Evolutionary conservation across 129 eudicot genomes (phyloP), one percentile per base, ranked within the genome.

Genomic region (Scalesia atractyloides): DNA sequence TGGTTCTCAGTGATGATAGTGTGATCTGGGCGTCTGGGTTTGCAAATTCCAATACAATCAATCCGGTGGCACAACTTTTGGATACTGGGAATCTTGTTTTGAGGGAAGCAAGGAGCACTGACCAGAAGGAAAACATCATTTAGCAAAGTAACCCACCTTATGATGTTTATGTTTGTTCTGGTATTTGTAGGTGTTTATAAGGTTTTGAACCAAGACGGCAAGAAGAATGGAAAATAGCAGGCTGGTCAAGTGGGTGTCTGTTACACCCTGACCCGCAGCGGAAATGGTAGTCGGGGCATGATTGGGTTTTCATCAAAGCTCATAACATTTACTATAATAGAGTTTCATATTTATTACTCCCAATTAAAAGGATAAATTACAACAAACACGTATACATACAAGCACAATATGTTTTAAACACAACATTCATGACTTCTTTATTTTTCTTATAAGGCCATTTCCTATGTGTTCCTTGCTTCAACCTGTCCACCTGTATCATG

Each of bases 181-280:
- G 74, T 5, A 6, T 50, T 4, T 88, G 95, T 51, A 39, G 63
- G 1, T 88, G 95, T 50, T 36, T 88, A 41, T 19, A 46, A 7
- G 76, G 73, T 17, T 88, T 82, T 53, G 53, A 48, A 24, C 87
- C 88, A 5, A 78, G 36, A 66, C 16, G 37, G 57, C 73, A 62
- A 7, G 58, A 53, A 10, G 79, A 58, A 9, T 82, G 86, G 88
- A 57, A 15, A 7, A 49, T 22, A 12, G 73, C 57, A n/a, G 78
- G 81, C 49, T 83, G 85, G 84, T 71, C 81, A 7, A 57, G 37
- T 37, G 95, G 90, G 5, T 88, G 90, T 76, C 58, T 30, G 4
- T n/a, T n/a, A n/a, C n/a, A n/a, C n/a, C n/a, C n/a, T n/a, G n/a
- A n/a, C n/a, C n/a, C n/a, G n/a, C n/a, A n/a, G n/a, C n/a, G n/a